Conservation (phyloP, 2,329 filamentous ascomycete species). For the Alternaria brassicicola region DNA sequence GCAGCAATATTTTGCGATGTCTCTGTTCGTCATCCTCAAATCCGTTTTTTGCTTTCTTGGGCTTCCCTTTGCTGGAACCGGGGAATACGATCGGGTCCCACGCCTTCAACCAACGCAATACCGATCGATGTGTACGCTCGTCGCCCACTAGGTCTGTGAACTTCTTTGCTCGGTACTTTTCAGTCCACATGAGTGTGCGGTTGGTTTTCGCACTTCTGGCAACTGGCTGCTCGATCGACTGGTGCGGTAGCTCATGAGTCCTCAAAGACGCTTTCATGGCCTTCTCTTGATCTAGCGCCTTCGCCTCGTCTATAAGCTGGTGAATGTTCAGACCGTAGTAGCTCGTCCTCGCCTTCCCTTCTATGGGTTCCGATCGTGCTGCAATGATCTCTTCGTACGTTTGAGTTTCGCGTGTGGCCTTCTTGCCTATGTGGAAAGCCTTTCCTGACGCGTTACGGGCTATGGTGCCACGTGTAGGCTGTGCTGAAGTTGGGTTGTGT, state of each 20-base stretch:
- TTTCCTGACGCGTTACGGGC: conserved; percentile 63
- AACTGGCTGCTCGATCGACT: conserved; percentile 48
- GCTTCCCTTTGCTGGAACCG: conserved; percentile 67
- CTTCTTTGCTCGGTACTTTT: conserved; percentile 91
- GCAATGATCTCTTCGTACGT: conserved; percentile 73
- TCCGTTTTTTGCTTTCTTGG: conserved; percentile 52
- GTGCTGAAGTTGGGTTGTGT: conserved; percentile 24
- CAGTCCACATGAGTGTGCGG: conserved; percentile 80
- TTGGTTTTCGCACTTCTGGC: conserved; percentile 36
- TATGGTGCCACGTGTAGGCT: conserved; percentile 25
- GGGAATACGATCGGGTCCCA: conserved; percentile 97
- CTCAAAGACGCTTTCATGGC: conserved; percentile 31
- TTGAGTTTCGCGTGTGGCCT: conserved; percentile 54
- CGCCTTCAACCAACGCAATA: conserved; percentile 89
- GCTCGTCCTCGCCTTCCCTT: conserved; percentile 71
- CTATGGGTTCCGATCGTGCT: conserved; percentile 65
- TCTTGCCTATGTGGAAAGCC: conserved; percentile 61
- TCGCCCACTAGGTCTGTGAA: conserved; percentile 96
- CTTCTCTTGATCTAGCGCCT: conserved; percentile 61
- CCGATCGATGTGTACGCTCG: conserved; percentile 87
- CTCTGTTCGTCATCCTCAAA: conserved; percentile 71
- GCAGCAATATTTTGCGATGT: conserved; percentile 84
- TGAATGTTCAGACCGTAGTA: conserved; percentile 97
- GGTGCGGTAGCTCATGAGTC: conserved; percentile 35
- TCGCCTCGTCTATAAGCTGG: conserved; percentile 73